These are phyloP conservation scores for Exophiala oligosperma DNA, from an alignment of 2,329 filamentous ascomycete genomes.

Conservation along the genomic window DNA sequence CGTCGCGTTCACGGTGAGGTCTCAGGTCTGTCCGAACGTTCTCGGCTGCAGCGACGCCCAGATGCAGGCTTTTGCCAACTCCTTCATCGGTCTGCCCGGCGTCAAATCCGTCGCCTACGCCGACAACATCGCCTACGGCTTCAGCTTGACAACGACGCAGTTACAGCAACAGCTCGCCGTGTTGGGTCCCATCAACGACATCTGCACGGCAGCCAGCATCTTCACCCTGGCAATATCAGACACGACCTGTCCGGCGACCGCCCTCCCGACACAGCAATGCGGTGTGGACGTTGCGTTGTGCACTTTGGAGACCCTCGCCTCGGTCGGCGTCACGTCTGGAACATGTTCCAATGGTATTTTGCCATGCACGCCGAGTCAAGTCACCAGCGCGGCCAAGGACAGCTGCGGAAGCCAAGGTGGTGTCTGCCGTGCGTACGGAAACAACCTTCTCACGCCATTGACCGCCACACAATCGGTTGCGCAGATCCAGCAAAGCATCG, in stretches of 20 bases:
- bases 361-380: not conserved
- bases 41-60: slow-evolving; percentile 1
- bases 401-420: not conserved
- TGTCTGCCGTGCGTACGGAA: not conserved
- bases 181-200: not conserved
- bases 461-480: not conserved
- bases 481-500: not conserved
- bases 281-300: not conserved
- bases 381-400: not conserved
- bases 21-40: slow-evolving; percentile 4
- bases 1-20: not conserved
- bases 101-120: slow-evolving; percentile 7
- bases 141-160: not conserved
- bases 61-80: slow-evolving; percentile 5
- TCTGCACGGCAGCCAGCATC: not conserved
- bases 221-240: not conserved
- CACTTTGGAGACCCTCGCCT: not conserved
- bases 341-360: not conserved
- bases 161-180: not conserved
- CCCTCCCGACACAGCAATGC: not conserved
- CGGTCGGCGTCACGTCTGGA: not conserved
- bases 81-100: slow-evolving; percentile 1
- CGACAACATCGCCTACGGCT: not conserved
- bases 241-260: not conserved
- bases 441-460: not conserved